These are phyloP conservation scores for Lepidium didymum DNA, from an alignment of 345 rosid genomes.

Conservation along the genomic window DNA sequence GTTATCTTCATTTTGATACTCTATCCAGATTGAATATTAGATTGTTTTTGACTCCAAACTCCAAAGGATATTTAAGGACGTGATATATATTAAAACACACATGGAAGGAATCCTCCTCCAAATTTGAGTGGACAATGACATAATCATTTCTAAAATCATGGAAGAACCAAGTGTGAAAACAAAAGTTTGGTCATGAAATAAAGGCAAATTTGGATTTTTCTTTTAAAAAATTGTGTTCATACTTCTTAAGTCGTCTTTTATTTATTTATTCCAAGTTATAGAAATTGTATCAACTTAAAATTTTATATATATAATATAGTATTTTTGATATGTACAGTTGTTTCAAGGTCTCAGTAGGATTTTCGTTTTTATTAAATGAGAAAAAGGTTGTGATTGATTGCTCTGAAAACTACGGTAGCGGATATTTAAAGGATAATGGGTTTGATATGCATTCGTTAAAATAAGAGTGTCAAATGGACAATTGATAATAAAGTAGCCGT, in stretches of 20 bases:
- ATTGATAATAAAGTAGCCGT: not conserved
- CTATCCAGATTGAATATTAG: not conserved
- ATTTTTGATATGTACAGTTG: too few relatives aligned
- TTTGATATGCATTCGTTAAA: not conserved
- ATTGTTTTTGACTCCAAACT: not conserved
- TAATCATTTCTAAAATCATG: not conserved
- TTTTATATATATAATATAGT: too few relatives aligned
- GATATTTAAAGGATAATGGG: not conserved
- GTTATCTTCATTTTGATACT: not conserved
- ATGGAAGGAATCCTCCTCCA: not conserved
- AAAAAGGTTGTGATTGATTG: not conserved
- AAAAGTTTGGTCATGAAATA: not conserved
- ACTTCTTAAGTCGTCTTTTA: not conserved
- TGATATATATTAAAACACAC: not conserved
- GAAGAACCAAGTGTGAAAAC: conserved; percentile 7
- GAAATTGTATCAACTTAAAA: not conserved
- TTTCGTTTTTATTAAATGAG: too few relatives aligned
- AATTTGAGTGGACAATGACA: not conserved
- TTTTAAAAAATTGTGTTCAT: conserved; percentile 9
- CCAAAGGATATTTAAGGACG: not conserved
- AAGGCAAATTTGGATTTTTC: conserved; percentile 5
- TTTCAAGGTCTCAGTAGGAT: not conserved
- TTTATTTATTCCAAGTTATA: not conserved
- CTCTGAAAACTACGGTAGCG: not conserved
- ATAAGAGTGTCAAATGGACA: not conserved